These are phyloP conservation scores for Citrus unshiu DNA, from an alignment of 345 rosid genomes.

Conservation along the genomic window DNA sequence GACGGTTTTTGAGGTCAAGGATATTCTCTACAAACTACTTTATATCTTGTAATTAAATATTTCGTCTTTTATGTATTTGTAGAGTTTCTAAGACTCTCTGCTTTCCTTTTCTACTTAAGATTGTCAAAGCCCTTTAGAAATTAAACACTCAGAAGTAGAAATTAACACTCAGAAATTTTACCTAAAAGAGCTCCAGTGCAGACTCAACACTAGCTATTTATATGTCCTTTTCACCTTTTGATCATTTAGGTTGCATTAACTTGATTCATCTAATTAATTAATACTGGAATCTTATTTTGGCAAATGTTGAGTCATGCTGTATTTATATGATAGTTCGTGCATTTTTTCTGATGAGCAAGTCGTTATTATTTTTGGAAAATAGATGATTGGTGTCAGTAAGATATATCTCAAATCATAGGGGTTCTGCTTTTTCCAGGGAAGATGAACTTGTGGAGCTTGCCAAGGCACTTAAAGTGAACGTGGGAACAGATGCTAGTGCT, in stretches of 20 bases:
- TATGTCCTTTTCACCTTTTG: background rate
- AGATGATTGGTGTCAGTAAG: background rate
- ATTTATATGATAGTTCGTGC: background rate
- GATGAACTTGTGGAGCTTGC: constrained; percentile 35
- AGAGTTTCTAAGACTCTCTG: background rate
- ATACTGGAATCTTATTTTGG: background rate
- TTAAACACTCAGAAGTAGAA: background rate
- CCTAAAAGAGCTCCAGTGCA: background rate
- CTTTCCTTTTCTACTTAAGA: background rate
- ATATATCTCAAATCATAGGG: background rate
- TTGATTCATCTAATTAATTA: background rate
- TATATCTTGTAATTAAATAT: background rate
- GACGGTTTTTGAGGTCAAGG: background rate
- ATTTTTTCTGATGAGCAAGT: background rate
- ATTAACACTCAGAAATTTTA: background rate
- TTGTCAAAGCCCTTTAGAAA: background rate
- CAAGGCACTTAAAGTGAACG: constrained; percentile 33
- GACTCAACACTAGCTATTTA: background rate
- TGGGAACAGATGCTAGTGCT: constrained; percentile 31
- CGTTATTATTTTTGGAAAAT: background rate
- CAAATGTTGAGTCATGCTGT: background rate
- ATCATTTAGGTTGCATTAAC: background rate
- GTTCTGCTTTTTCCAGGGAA: constrained; percentile 25
- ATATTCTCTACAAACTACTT: background rate
- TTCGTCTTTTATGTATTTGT: background rate